A percentile compares a stretch with the other conserved stretches of the same genome.
These are phyloP conservation scores for Torulaspora gathmanii DNA, from an alignment of 805 yeast species.

Conservation along the genomic window DNA sequence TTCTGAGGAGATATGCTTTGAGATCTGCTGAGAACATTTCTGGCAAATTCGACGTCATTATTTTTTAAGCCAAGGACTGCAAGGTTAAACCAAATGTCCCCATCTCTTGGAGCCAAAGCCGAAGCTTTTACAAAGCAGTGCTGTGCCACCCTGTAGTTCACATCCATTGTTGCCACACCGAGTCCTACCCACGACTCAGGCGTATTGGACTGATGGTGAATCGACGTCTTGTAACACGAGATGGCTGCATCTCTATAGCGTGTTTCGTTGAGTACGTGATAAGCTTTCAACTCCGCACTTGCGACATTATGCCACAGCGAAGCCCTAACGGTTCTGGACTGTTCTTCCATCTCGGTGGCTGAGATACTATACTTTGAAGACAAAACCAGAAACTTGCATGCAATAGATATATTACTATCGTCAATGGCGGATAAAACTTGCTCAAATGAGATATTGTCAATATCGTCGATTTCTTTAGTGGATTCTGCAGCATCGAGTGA, in stretches of 20 bases:
- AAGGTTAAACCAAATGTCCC: slow-evolving; percentile 71
- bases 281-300: slow-evolving; percentile 51
- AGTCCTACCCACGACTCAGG: slow-evolving; percentile 75
- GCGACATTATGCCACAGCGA: slow-evolving; percentile 68
- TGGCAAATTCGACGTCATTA: slow-evolving; percentile 68
- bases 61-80: slow-evolving; percentile 69
- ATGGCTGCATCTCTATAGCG: slow-evolving; percentile 50
- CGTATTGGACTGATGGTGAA: slow-evolving; percentile 65
- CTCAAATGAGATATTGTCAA: slow-evolving; percentile 27
- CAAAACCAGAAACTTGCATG: slow-evolving; percentile 41
- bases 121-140: slow-evolving; percentile 88
- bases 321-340: slow-evolving; percentile 49
- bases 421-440: slow-evolving; percentile 20
- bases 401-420: slow-evolving; percentile 35
- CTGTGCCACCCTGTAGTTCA: slow-evolving; percentile 72
- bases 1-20: slow-evolving; percentile 78
- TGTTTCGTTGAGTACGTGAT: slow-evolving; percentile 29
- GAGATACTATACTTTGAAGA: slow-evolving; percentile 45
- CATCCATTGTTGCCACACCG: slow-evolving; percentile 66
- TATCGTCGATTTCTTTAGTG: slow-evolving; percentile 27
- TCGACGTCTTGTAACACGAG: slow-evolving; percentile 56
- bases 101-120: slow-evolving; percentile 61
- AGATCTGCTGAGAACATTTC: slow-evolving; percentile 64
- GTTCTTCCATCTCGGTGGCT: slow-evolving; percentile 11
- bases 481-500: slow-evolving; percentile 12